Base-by-base conservation (phyloP, 768 basidiomycete species). In the Neoboletus subvelutipes region DNA sequence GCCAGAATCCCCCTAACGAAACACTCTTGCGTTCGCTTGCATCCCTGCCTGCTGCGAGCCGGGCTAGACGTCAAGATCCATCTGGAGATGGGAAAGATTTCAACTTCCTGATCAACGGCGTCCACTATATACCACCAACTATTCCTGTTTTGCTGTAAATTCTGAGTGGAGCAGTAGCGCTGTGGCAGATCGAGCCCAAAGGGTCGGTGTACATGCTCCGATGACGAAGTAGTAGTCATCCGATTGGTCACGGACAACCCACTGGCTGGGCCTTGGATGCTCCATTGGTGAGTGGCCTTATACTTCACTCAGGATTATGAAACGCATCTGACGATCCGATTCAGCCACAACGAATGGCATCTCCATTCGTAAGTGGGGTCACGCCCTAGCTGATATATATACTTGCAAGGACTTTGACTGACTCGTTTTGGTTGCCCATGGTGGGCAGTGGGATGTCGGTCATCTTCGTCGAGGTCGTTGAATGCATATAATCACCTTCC, bases 161-260 rank as follows among this genome's bases (percentile, higher is more conserved):
- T 34, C 41, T 64, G 77, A 51, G 58, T 55, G 63, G 61, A 4
- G 37, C 46, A 7, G 22, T 60, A 28, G 28, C 50, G 4, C 39
- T 54, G 13, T 48, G 52, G 45, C n/a, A n/a, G n/a, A n/a, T 69
- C 13, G 33, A 29, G 24, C 64, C 64, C 10, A 39, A 26, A 7
- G 57, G 56, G 15, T 61, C 64, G 6, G 57, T 57, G 26, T 64
- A 59, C 46, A 34, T 28, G 13, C 56, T 69, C 67, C 3, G 67
- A 63, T 0, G 78, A 78, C 56, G 72, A 75, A 31, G 78, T 80
- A 31, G 78, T 80, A n/a, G 79, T 80, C 2, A 77, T 89, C 47
- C 80, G 85, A 12, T 89, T 86, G 75, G 70, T 68, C 33, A 86
- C 86, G 0, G 83, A 90, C 64, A 88, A 88, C 70, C 78, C 85